Evolutionary conservation across 1,284 basidiomycete genomes (phyloP).

Genomic region (Ganoderma lingzhi): DNA sequence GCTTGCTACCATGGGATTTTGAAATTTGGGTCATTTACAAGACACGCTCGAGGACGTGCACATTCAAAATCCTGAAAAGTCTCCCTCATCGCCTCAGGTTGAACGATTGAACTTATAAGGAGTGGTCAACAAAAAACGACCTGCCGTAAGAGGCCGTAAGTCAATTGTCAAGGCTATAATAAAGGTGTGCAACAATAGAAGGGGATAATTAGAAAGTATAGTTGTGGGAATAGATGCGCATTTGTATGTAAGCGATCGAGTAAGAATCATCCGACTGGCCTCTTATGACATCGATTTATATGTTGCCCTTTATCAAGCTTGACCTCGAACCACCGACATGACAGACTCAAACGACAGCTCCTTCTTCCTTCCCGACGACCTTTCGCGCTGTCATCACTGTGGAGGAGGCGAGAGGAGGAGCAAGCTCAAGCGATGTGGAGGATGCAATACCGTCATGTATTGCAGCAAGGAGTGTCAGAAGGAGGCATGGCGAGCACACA

Average conservation of each 20-base stretch:
- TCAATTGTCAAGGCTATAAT: too few relatives aligned
- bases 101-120: too few relatives aligned
- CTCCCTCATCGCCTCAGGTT: too few relatives aligned
- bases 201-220: neutral
- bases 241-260: neutral
- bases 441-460: conserved; percentile 10
- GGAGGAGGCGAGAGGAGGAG: conserved; percentile 5
- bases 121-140: too few relatives aligned
- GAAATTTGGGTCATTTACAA: too few relatives aligned
- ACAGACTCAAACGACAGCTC: conserved; percentile 1
- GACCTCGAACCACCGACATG: conserved; percentile 1
- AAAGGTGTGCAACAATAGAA: too few relatives aligned
- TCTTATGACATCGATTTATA: neutral
- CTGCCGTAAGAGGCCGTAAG: too few relatives aligned
- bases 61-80: too few relatives aligned
- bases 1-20: too few relatives aligned
- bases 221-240: neutral
- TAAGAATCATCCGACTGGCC: neutral
- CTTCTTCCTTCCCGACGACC: conserved; percentile 8
- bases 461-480: conserved; percentile 24
- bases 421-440: conserved; percentile 15
- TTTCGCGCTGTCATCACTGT: conserved; percentile 14
- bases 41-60: too few relatives aligned
- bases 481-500: conserved; percentile 18
- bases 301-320: neutral